Evolutionary conservation across 768 basidiomycete genomes (phyloP).

Genomic region (Tephrocybe sp.): DNA sequence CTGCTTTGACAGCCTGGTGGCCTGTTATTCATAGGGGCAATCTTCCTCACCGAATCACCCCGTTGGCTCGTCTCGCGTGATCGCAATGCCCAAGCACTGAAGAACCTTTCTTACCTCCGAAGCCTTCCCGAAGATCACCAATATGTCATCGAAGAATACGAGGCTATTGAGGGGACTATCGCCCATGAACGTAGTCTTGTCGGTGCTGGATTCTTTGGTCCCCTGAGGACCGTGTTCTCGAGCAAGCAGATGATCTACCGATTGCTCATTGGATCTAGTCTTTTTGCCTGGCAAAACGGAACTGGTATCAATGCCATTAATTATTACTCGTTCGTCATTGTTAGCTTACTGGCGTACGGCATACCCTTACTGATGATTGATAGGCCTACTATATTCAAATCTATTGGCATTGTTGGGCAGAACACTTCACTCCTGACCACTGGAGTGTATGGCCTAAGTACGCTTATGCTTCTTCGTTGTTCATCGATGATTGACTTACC

Average conservation of each 20-base stretch:
- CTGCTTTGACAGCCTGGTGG: conserved; percentile 26
- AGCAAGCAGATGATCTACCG: conserved; percentile 29
- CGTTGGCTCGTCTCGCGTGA: conserved; percentile 36
- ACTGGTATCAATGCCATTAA: conserved; percentile 45
- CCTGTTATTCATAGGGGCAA: conserved; percentile 28
- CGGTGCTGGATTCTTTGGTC: conserved; percentile 32
- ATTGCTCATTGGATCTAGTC: conserved; percentile 30
- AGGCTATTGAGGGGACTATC: conserved; percentile 29
- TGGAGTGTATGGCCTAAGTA: conserved; percentile 49
- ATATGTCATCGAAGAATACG: conserved; percentile 30
- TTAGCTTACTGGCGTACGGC: background rate
- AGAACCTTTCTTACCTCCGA: conserved; percentile 30
- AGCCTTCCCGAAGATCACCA: conserved; percentile 26
- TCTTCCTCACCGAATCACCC: conserved; percentile 33
- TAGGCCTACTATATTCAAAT: conserved; percentile 44
- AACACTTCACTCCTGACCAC: conserved; percentile 37
- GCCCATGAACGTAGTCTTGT: conserved; percentile 29
- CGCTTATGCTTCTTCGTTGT: conserved; percentile 12
- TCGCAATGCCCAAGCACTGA: conserved; percentile 25
- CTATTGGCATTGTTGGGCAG: conserved; percentile 40
- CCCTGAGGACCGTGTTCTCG: conserved; percentile 26
- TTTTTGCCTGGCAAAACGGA: conserved; percentile 45
- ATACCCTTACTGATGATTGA: background rate
- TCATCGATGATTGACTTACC: background rate
- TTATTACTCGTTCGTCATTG: conserved; percentile 35